These are phyloP conservation scores for Pseudophaeomoniella oleicola DNA, from an alignment of 2,329 filamentous ascomycete species.

Conservation along the genomic window DNA sequence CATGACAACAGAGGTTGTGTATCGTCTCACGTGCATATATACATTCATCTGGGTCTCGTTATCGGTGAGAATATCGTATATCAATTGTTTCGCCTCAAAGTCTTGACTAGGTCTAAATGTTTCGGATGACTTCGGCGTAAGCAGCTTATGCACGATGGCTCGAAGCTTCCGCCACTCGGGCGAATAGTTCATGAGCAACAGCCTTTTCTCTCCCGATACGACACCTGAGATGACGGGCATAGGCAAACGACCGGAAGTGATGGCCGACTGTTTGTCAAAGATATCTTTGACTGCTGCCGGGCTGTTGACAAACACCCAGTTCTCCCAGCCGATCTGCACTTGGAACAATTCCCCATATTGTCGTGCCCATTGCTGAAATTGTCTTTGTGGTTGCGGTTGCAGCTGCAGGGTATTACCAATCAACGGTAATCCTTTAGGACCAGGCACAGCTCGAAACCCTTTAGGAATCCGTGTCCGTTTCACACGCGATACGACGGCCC, in stretches of 20 bases:
- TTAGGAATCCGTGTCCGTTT: too few species aligned
- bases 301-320: conserved; percentile 30
- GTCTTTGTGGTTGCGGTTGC: not conserved
- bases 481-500: too few species aligned
- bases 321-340: conserved; percentile 28
- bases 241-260: conserved; percentile 11
- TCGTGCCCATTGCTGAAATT: conserved; percentile 18
- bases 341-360: conserved; percentile 32
- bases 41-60: conserved; percentile 31
- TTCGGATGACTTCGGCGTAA: conserved; percentile 20
- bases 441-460: too few species aligned
- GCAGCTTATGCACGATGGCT: conserved; percentile 22
- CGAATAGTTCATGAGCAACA: conserved; percentile 28
- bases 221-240: conserved; percentile 24
- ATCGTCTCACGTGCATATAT: conserved; percentile 5
- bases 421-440: not conserved
- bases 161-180: conserved; percentile 24
- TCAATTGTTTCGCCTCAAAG: conserved; percentile 29
- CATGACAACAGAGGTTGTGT: conserved; percentile 5
- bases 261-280: conserved; percentile 19
- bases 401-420: not conserved
- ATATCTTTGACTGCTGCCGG: conserved; percentile 30
- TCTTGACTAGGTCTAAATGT: conserved; percentile 30
- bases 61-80: conserved; percentile 23
- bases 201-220: conserved; percentile 23